A percentile compares a stretch with the other conserved stretches of the same genome.
These are phyloP conservation scores for Kurtzmaniella natalensis DNA, from an alignment of 1,139 yeast species.

Conservation along the genomic window DNA sequence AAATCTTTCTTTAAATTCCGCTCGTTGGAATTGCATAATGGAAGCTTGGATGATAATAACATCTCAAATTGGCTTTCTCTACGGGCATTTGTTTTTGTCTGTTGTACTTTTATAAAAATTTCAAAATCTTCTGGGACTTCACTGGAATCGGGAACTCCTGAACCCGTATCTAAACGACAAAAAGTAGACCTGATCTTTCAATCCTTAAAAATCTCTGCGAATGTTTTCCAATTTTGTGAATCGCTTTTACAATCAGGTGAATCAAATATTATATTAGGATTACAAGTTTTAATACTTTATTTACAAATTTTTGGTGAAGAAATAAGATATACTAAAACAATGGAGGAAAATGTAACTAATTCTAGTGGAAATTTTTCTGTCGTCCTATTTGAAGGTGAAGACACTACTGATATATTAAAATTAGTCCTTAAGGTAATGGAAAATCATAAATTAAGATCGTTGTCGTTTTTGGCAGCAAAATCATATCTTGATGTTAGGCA, in stretches of 20 bases:
- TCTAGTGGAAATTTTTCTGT: too few species aligned
- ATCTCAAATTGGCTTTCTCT: background rate
- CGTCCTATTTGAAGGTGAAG: too few species aligned
- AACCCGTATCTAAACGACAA: slow-evolving; percentile 15
- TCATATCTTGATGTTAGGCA: background rate
- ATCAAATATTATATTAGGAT: slow-evolving; percentile 15
- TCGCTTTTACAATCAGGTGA: slow-evolving; percentile 8
- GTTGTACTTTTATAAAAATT: too few species aligned
- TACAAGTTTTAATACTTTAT: slow-evolving; percentile 26
- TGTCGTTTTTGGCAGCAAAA: background rate
- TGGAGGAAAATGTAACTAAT: too few species aligned
- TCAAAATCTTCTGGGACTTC: background rate
- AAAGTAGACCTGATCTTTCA: slow-evolving; percentile 18
- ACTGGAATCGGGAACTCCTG: slow-evolving; percentile 3
- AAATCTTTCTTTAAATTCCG: too few species aligned
- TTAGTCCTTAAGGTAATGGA: background rate
- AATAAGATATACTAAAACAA: too few species aligned
- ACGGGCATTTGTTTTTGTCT: slow-evolving; percentile 17
- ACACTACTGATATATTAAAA: too few species aligned
- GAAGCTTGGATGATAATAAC: too few species aligned
- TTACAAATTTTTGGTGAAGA: too few species aligned
- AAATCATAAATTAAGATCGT: background rate
- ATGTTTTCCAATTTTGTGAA: slow-evolving; percentile 18
- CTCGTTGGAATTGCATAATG: background rate
- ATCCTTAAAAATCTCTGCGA: slow-evolving; percentile 14